Conservation (phyloP, 352 stramenopile genomes). For the Phytophthora parvispora region DNA sequence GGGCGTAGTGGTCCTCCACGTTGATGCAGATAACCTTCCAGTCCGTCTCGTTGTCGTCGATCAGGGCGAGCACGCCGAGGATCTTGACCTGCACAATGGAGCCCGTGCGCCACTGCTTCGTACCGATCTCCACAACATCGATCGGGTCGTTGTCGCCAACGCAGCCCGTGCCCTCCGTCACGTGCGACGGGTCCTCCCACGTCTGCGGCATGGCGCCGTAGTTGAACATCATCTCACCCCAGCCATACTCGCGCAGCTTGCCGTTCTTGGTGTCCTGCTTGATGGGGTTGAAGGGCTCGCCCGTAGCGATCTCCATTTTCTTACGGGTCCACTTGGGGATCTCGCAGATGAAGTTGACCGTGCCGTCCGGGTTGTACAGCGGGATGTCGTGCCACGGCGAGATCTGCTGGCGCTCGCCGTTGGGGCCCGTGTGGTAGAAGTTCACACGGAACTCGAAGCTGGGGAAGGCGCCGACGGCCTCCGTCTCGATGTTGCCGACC, state of each 20-base stretch:
- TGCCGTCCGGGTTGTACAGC: constrained; percentile 92
- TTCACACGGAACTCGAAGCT: constrained; percentile 92
- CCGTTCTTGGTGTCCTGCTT: constrained; percentile 99
- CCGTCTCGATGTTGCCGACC: constrained; percentile 84
- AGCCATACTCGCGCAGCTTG: constrained; percentile 95
- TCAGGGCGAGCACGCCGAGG: constrained; percentile 99
- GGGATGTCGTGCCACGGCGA: constrained; percentile 99
- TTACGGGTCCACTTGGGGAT: constrained; percentile 99
- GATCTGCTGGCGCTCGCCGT: constrained; percentile 87
- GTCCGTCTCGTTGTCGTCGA: constrained; percentile 99
- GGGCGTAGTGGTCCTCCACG: constrained; percentile 97
- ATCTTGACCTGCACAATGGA: constrained; percentile 98
- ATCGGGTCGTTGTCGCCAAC: constrained; percentile 98
- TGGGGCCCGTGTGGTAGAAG: constrained; percentile 88
- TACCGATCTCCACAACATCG: constrained; percentile 99
- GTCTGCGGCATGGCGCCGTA: constrained; percentile 99
- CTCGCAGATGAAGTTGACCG: constrained; percentile 95
- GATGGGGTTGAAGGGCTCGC: constrained; percentile 97
- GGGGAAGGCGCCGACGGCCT: constrained; percentile 82
- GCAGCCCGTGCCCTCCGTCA: constrained; percentile 84
- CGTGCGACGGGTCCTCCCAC: constrained; percentile 98
- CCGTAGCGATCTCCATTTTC: constrained; percentile 99
- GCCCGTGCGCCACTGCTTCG: constrained; percentile 93
- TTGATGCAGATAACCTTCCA: constrained; percentile 99
- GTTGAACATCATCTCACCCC: constrained; percentile 99